phyloP scores from a whole-genome alignment of 2,329 filamentous ascomycete species.

The Penicillium griseofulvum region DNA sequence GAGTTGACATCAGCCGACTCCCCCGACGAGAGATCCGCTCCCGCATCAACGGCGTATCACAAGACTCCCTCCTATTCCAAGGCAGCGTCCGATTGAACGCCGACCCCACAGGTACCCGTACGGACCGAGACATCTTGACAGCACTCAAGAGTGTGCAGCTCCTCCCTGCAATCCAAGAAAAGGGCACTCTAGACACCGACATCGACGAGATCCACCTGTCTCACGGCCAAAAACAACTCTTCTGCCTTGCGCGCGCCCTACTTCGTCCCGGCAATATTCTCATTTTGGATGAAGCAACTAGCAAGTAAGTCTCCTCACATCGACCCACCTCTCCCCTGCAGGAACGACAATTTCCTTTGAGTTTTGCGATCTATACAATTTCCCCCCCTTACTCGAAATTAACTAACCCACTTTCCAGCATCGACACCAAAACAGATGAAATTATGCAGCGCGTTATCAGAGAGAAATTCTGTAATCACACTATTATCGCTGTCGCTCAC shows the following conservation, averaged over 20 bases:
- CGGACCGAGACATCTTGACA: conserved; percentile 36
- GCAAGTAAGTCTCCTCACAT: conserved; percentile 30
- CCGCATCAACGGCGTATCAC: conserved; percentile 44
- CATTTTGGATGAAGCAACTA: conserved; percentile 46
- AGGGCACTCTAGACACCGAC: conserved; percentile 40
- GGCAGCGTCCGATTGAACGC: conserved; percentile 42
- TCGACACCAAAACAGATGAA: conserved; percentile 58
- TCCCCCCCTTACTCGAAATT: conserved; percentile 5
- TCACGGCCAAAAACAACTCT: conserved; percentile 63
- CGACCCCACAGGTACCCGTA: conserved; percentile 35
- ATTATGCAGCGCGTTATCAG: conserved; percentile 58
- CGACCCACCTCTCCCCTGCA: background rate
- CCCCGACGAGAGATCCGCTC: conserved; percentile 41
- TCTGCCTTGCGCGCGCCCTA: conserved; percentile 61
- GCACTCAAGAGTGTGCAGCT: conserved; percentile 41
- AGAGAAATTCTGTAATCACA: conserved; percentile 54
- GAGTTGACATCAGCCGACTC: conserved; percentile 41
- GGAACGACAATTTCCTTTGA: background rate
- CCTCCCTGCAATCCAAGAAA: conserved; percentile 36
- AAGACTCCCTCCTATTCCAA: conserved; percentile 45
- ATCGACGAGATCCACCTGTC: conserved; percentile 53
- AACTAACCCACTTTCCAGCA: conserved; percentile 37
- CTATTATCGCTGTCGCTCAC: conserved; percentile 59
- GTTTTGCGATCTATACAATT: background rate
- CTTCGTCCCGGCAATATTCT: conserved; percentile 48